Evolutionary conservation across 108 stramenopile genomes (phyloP).

Genomic region (Conticribra weissflogii): DNA sequence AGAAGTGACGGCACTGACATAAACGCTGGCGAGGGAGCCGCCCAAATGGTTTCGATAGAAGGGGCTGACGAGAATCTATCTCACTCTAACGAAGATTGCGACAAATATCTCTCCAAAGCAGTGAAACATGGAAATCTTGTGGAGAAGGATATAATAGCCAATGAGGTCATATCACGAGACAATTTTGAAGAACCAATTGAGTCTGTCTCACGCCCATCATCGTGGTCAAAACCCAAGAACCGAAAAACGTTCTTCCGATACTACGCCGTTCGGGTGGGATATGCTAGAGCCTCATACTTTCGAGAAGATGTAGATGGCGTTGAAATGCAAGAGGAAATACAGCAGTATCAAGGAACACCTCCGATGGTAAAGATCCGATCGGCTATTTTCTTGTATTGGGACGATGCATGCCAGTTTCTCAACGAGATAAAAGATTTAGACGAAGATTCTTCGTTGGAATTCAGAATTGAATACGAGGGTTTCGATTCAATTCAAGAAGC

Average conservation of each 20-base stretch:
- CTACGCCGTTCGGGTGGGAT: not conserved
- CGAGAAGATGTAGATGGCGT: not conserved
- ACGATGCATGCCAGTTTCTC: not conserved
- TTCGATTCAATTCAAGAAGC: not conserved
- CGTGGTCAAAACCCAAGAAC: no score
- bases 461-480: not conserved
- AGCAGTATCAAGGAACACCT: not conserved
- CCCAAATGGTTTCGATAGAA: no score
- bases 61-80: no score
- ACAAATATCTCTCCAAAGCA: no score
- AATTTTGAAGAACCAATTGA: no score
- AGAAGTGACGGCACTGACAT: no score
- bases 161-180: no score
- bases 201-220: no score
- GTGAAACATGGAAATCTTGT: no score
- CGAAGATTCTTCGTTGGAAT: not conserved
- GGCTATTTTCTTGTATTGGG: not conserved
- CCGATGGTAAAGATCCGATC: not conserved
- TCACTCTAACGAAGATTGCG: no score
- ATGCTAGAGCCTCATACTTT: not conserved
- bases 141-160: no score
- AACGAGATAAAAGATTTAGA: not conserved
- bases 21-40: no score
- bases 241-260: not conserved
- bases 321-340: not conserved